Evolutionary conservation across 192 early-diverging fungal species (phyloP), one percentile per base, ranked within the genome.

Genomic region (Podila minutissima): DNA sequence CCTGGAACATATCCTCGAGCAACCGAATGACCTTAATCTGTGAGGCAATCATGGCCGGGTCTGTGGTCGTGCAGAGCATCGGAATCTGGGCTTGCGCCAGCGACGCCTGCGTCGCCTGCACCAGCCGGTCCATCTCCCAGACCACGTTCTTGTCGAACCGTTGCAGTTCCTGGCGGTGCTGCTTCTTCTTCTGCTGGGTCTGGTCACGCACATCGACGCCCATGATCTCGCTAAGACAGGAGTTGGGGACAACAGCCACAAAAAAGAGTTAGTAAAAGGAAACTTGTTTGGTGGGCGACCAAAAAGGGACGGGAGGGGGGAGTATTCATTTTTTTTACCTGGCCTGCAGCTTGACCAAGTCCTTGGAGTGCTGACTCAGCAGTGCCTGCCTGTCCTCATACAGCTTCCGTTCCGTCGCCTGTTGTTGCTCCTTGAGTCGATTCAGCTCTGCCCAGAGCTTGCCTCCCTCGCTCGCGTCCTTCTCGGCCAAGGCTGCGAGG

Each of bases 21-120:
- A 81, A 22, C 15, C 77, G 65, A 28, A 81, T 61, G 20, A 81
- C 71, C 22, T 63, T 66, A 17, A 81, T 81, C 62, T 81, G 77
- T 3, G 67, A 19, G 1, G 53, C 46, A 49, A 81, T 73, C 71
- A 57, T 64, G 31, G 20, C 48, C 0, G 66, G 71, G 46, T 81
- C 71, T 10, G 57, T 55, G 5, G 77, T 72, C 4, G 13, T 10
- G 1, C 24, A 15, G 66, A 81, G 69, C 61, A 69, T 69, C 1
- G 77, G 77, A 0, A 81, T 64, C 31, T 58, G 49, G 20, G 66
- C 37, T 17, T 48, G 67, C 0, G 61, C 41, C 3, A 81, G 28
- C 0, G 71, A 69, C 29, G 35, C 66, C n/a, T 81, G 77, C 5
- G 59, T 62, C 17, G 3, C 4, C 8, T 48, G 59, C 31, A 81